Evolutionary conservation across 768 basidiomycete species (phyloP).

Genomic region (Psilocybe sp.): DNA sequence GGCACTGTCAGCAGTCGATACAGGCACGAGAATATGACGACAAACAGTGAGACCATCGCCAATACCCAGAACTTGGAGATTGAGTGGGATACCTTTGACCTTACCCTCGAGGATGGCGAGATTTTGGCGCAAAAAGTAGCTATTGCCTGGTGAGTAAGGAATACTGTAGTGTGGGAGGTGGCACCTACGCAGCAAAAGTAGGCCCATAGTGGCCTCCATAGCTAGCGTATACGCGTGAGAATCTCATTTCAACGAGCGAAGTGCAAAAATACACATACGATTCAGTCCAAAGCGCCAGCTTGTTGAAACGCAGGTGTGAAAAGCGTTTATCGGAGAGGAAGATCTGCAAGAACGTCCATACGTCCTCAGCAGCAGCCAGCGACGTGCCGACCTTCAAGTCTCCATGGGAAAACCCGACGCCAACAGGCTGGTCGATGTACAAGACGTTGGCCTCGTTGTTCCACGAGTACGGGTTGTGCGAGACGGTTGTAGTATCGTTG

Average conservation of each 20-base stretch:
- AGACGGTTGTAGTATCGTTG: slow-evolving; percentile 49
- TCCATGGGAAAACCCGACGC: slow-evolving; percentile 63
- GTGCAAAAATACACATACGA: slow-evolving; percentile 31
- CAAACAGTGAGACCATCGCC: slow-evolving; percentile 61
- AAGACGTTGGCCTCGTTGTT: slow-evolving; percentile 54
- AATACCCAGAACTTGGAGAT: slow-evolving; percentile 57
- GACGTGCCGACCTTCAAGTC: slow-evolving; percentile 47
- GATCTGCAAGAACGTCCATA: slow-evolving; percentile 65
- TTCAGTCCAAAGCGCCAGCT: slow-evolving; percentile 64
- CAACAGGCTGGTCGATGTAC: slow-evolving; percentile 63
- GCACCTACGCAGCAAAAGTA: slow-evolving; percentile 51
- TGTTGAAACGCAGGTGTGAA: slow-evolving; percentile 38
- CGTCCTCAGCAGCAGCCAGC: slow-evolving; percentile 48
- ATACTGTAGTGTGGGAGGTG: neutral
- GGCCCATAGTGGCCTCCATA: slow-evolving; percentile 76
- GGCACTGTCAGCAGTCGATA: neutral
- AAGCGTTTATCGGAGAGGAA: slow-evolving; percentile 57
- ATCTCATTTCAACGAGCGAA: neutral
- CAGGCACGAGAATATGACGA: neutral
- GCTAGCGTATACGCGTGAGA: slow-evolving; percentile 23
- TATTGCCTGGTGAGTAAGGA: slow-evolving; percentile 12
- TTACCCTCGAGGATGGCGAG: slow-evolving; percentile 47
- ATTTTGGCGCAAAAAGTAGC: slow-evolving; percentile 59
- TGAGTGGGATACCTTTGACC: slow-evolving; percentile 44
- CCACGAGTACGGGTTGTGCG: slow-evolving; percentile 56